These are phyloP conservation scores for Gossypium davidsonii DNA, from an alignment of 441 rosid species.

Conservation along the genomic window DNA sequence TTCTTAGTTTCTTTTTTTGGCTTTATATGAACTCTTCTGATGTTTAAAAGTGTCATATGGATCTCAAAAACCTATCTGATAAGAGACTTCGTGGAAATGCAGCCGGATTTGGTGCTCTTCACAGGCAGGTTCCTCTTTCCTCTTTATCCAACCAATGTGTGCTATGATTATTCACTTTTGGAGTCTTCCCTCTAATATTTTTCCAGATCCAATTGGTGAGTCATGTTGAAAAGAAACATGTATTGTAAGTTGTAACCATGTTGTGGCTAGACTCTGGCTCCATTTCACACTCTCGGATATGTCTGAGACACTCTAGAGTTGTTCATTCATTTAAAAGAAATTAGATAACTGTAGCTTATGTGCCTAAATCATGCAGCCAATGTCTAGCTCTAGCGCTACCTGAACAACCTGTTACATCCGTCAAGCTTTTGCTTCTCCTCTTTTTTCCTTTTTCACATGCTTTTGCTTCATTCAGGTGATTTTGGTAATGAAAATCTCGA, in stretches of 20 bases:
- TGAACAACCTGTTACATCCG: neutral
- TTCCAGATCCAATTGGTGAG: constrained; percentile 5
- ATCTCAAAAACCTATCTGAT: constrained; percentile 23
- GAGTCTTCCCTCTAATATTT: constrained; percentile 2
- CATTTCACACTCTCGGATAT: neutral
- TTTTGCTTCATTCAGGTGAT: constrained; percentile 56
- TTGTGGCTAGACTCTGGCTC: neutral
- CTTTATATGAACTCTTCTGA: neutral
- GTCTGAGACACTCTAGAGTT: neutral
- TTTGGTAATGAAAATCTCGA: constrained; percentile 75
- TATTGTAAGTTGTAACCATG: neutral
- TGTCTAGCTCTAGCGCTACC: neutral
- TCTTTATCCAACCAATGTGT: constrained; percentile 15
- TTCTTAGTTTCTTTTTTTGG: neutral
- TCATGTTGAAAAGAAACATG: neutral
- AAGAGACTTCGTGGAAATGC: constrained; percentile 32
- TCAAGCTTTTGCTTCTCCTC: neutral
- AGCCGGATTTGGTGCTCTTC: constrained; percentile 92
- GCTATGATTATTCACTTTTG: constrained; percentile 4
- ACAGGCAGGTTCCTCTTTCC: constrained; percentile 51
- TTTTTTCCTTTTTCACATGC: neutral
- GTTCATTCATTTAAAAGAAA: neutral
- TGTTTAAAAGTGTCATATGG: neutral
- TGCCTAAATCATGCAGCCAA: neutral
- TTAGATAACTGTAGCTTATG: neutral